phyloP scores from a whole-genome alignment of 805 yeast genomes.

The Yarrowia phangngaensis region DNA sequence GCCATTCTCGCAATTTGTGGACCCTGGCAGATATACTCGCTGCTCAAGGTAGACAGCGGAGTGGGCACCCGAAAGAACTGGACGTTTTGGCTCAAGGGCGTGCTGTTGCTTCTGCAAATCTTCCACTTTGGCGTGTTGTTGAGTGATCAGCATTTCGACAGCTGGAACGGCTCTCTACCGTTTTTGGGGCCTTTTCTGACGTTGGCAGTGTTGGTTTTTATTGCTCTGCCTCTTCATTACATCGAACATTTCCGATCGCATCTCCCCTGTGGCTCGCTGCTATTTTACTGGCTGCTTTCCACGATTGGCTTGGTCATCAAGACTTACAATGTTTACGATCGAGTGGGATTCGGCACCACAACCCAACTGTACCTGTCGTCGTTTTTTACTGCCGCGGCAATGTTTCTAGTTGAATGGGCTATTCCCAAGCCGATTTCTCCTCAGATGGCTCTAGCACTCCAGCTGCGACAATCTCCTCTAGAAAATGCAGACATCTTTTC shows the following conservation, averaged over 20 bases:
- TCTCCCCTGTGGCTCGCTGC: slow-evolving; percentile 62
- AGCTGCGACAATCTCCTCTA: slow-evolving; percentile 43
- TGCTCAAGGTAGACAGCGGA: slow-evolving; percentile 32
- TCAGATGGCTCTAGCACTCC: slow-evolving; percentile 38
- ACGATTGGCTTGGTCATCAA: slow-evolving; percentile 48
- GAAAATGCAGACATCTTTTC: slow-evolving; percentile 70
- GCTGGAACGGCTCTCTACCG: slow-evolving; percentile 30
- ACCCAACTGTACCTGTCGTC: slow-evolving; percentile 29
- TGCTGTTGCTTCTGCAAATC: slow-evolving; percentile 31
- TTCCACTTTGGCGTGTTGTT: slow-evolving; percentile 27
- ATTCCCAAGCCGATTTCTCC: slow-evolving; percentile 41
- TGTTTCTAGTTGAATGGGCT: slow-evolving; percentile 47
- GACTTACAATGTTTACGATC: slow-evolving; percentile 29
- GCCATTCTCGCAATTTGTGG: slow-evolving; percentile 37
- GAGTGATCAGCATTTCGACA: slow-evolving; percentile 28
- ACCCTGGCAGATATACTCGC: slow-evolving; percentile 32
- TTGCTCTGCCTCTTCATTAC: slow-evolving; percentile 59
- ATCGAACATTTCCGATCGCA: slow-evolving; percentile 64
- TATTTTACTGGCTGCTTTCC: slow-evolving; percentile 71
- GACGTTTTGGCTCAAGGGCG: slow-evolving; percentile 32
- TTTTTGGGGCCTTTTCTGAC: slow-evolving; percentile 39
- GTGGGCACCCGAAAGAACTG: slow-evolving; percentile 31
- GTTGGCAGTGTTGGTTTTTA: slow-evolving; percentile 43
- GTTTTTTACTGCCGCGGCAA: slow-evolving; percentile 41
- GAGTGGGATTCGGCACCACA: slow-evolving; percentile 26